These are phyloP conservation scores for Populus simonii DNA, from an alignment of 345 rosid genomes.

Conservation along the genomic window DNA sequence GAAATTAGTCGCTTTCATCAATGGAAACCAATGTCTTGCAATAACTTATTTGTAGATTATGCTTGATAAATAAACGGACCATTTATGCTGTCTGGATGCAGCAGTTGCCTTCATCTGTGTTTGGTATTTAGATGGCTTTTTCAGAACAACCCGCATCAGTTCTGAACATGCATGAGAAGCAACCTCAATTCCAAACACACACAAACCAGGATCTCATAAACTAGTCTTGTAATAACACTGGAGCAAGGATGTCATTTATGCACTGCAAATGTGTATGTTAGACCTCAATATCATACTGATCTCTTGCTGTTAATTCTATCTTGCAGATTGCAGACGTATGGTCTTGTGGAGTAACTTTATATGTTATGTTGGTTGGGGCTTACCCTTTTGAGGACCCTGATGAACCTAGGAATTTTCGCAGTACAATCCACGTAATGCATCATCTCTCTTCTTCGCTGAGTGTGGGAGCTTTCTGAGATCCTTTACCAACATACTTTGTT, in stretches of 20 bases:
- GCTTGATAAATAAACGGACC: too few species aligned
- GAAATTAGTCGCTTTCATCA: too few species aligned
- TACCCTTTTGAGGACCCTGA: conserved; percentile 98
- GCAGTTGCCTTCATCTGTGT: too few species aligned
- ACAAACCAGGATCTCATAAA: too few species aligned
- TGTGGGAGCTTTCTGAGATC: not conserved
- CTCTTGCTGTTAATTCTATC: not conserved
- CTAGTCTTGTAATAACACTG: not conserved
- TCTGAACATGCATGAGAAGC: too few species aligned
- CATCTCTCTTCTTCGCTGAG: conserved; percentile 1
- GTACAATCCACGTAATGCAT: conserved; percentile 75
- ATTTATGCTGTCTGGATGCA: too few species aligned
- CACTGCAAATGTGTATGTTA: not conserved
- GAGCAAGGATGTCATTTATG: not conserved
- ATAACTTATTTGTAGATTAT: too few species aligned
- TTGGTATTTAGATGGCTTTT: too few species aligned
- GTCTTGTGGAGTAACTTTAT: conserved; percentile 98
- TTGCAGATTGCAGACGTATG: conserved; percentile 95
- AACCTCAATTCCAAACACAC: too few species aligned
- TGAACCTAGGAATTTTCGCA: conserved; percentile 91
- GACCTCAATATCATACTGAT: not conserved
- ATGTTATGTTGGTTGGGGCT: conserved; percentile 97
- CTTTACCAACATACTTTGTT: conserved; percentile 8
- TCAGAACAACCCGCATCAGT: too few species aligned
- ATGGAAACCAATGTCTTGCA: too few species aligned